Conservation (phyloP, 768 basidiomycete species). For the Tricholoma terreum region DNA sequence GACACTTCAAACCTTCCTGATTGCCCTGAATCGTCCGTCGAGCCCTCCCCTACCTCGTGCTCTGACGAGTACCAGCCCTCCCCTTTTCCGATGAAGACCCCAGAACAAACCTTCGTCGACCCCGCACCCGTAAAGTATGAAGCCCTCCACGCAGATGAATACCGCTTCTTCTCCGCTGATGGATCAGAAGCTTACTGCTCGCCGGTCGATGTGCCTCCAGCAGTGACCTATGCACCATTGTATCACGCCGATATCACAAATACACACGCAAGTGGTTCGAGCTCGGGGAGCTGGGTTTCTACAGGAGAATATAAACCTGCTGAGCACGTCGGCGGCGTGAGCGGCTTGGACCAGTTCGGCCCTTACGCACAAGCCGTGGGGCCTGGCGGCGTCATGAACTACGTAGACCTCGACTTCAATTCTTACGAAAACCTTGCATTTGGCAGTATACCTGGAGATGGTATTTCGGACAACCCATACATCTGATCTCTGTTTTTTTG, state of each 20-base stretch:
- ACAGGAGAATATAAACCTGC: constrained; percentile 12
- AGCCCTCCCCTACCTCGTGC: constrained; percentile 24
- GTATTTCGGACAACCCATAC: constrained; percentile 1
- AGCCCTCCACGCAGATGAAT: constrained; percentile 18
- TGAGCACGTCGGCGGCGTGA: constrained; percentile 6
- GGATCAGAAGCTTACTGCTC: constrained; percentile 30
- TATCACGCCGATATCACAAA: constrained; percentile 11
- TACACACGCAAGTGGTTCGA: constrained; percentile 22
- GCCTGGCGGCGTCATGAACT: constrained; percentile 11
- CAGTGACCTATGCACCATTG: constrained; percentile 8
- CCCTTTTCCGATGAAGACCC: constrained; percentile 13
- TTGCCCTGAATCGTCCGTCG: constrained; percentile 31
- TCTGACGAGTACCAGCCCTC: constrained; percentile 17
- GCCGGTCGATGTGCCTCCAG: constrained; percentile 25
- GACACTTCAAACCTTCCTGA: constrained; percentile 38
- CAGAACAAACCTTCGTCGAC: constrained; percentile 10
- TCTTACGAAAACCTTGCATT: constrained; percentile 9
- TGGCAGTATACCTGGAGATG: not conserved
- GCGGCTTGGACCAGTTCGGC: constrained; percentile 12
- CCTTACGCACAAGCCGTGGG: constrained; percentile 10
- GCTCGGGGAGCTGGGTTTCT: constrained; percentile 19
- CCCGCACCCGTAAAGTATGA: constrained; percentile 26
- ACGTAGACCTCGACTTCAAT: constrained; percentile 14
- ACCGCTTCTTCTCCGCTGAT: constrained; percentile 22
- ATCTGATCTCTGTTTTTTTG: not conserved